These are phyloP conservation scores for Rhododendron williamsianum DNA, from an alignment of 148 eudicot genomes.

Conservation along the genomic window DNA sequence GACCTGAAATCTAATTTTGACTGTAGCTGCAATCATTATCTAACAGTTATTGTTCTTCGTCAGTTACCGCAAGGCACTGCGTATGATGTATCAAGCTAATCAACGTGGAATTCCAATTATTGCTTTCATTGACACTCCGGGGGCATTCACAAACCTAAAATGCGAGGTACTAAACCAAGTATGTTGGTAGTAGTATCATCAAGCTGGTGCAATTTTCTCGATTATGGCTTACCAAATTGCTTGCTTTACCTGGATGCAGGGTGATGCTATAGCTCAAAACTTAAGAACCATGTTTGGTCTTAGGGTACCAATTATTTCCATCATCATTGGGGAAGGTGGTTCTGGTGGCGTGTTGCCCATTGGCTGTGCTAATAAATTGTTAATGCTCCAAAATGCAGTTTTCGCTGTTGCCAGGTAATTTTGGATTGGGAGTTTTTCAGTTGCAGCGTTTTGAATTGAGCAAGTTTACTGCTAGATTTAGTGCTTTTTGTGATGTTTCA, in stretches of 20 bases:
- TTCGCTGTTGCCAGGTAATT: conserved; percentile 81
- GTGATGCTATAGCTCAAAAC: conserved; percentile 85
- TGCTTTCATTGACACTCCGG: conserved; percentile 83
- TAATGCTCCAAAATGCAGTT: conserved; percentile 84
- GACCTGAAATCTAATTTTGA: background rate
- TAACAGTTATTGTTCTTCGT: conserved; percentile 12
- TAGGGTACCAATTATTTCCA: conserved; percentile 72
- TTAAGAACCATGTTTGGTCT: conserved; percentile 86
- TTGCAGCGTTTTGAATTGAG: background rate
- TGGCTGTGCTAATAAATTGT: conserved; percentile 77
- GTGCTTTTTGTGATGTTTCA: background rate
- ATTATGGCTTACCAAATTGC: background rate
- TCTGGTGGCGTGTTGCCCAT: conserved; percentile 93
- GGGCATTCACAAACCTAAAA: conserved; percentile 83
- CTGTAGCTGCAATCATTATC: background rate
- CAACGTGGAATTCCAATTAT: conserved; percentile 85
- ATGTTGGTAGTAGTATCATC: conserved; percentile 25
- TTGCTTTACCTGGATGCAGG: conserved; percentile 39
- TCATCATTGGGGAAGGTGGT: conserved; percentile 93
- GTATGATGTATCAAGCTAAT: conserved; percentile 86
- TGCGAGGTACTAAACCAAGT: conserved; percentile 86
- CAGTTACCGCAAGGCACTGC: conserved; percentile 80
- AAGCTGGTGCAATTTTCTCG: background rate
- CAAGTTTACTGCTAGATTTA: background rate
- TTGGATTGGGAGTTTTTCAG: background rate